Percentiles rank a stretch among this genome's conserved stretches.
Evolutionary conservation across 2,329 filamentous ascomycete species (phyloP).

Genomic region (Fusarium papillatum): DNA sequence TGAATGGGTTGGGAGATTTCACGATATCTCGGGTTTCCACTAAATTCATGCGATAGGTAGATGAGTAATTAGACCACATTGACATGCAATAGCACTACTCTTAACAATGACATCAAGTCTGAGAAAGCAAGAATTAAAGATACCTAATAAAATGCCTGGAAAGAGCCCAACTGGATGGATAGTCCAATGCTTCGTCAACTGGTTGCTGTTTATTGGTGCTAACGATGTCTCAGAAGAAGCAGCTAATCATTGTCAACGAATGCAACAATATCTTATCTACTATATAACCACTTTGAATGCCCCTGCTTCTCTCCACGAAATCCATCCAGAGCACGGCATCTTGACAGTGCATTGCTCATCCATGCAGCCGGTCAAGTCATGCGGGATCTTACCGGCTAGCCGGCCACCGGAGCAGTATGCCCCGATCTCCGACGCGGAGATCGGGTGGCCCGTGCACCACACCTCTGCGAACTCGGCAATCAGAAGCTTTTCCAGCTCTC

Average conservation of each 20-base stretch:
- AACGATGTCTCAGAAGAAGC: neutral
- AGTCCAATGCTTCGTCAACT: neutral
- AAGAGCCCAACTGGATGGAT: neutral
- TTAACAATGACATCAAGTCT: neutral
- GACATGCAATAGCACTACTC: neutral
- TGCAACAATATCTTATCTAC: neutral
- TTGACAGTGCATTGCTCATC: constrained; percentile 2
- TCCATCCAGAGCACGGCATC: neutral
- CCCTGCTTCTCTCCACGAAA: neutral
- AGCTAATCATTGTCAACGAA: neutral
- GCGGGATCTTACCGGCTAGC: neutral
- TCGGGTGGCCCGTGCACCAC: constrained; percentile 39
- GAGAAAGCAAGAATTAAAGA: neutral
- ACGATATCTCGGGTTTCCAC: neutral
- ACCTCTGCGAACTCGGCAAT: constrained; percentile 39
- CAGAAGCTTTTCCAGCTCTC: constrained; percentile 41
- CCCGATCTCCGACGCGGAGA: constrained; percentile 38
- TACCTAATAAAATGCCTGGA: neutral
- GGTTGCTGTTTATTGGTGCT: neutral
- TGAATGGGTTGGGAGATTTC: neutral
- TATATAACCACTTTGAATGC: neutral
- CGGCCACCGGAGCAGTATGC: constrained; percentile 20
- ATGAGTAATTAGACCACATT: neutral
- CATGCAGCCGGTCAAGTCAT: neutral
- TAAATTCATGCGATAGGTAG: neutral